Evolutionary conservation across 202 grass and related monocot genomes (phyloP).

Genomic region (Carex sylvatica): DNA sequence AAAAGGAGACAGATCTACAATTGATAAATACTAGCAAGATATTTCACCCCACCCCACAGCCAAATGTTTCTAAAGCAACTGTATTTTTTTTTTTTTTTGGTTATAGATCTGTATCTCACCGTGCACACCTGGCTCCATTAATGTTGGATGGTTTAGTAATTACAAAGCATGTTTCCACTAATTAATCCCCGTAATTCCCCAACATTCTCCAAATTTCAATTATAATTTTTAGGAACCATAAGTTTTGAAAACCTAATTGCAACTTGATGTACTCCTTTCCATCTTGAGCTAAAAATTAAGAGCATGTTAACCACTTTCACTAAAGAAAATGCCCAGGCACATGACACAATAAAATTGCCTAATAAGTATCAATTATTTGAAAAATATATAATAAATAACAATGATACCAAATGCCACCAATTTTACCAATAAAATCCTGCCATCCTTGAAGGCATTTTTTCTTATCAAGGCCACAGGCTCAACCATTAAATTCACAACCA

Average conservation of each 20-base stretch:
- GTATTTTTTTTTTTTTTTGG: neutral
- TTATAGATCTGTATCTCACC: neutral
- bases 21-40: slow-evolving; percentile 4
- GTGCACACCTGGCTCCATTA: neutral
- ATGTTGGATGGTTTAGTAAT: neutral
- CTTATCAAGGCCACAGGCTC: neutral
- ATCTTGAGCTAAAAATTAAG: neutral
- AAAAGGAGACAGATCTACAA: slow-evolving; percentile 6
- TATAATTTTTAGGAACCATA: slow-evolving; percentile 1
- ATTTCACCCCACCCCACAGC: neutral
- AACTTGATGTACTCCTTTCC: neutral
- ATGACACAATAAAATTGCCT: neutral
- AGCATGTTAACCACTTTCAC: neutral
- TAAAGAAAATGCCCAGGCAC: neutral
- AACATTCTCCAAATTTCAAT: neutral
- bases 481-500: neutral
- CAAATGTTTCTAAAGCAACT: neutral
- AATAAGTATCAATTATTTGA: neutral
- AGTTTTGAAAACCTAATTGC: neutral
- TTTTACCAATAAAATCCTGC: neutral
- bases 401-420: neutral
- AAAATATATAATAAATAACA: neutral
- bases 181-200: neutral
- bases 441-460: neutral
- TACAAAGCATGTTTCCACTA: neutral